Evolutionary conservation across 257 asterid genomes (phyloP).

Genomic region (Solanum pimpinellifolium): DNA sequence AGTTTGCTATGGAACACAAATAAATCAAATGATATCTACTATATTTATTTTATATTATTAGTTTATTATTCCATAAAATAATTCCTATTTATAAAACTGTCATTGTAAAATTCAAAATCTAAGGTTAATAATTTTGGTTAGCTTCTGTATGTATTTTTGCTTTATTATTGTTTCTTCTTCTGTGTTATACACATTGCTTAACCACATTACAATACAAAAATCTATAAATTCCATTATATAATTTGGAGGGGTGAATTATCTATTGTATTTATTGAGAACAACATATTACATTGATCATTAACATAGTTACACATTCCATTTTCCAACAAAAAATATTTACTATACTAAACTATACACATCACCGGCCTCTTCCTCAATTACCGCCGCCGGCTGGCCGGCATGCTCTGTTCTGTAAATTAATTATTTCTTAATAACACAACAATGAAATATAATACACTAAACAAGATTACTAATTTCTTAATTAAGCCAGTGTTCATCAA

Average conservation of each 20-base stretch:
- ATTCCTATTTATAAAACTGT: too few relatives aligned
- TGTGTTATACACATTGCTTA: neutral
- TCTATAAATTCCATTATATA: too few relatives aligned
- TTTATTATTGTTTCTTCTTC: too few relatives aligned
- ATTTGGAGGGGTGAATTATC: too few relatives aligned
- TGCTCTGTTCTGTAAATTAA: neutral
- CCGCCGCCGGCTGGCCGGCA: neutral
- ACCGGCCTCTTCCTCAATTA: neutral
- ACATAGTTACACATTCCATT: neutral
- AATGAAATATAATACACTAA: neutral
- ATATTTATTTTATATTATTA: too few relatives aligned
- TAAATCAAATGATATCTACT: too few relatives aligned
- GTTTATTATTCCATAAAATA: rapidly evolving
- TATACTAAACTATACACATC: neutral
- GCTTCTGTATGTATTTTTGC: too few relatives aligned
- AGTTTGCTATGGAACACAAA: too few relatives aligned
- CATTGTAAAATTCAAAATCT: too few relatives aligned
- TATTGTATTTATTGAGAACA: neutral
- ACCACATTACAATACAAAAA: neutral
- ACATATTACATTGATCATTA: neutral
- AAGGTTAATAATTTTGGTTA: too few relatives aligned
- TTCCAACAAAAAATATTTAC: neutral
- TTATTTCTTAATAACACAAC: neutral
- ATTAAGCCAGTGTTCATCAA: slow-evolving; percentile 9
- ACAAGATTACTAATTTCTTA: neutral